Conservation (phyloP, 176 grass and related monocot genomes). For the Carex parvula region DNA sequence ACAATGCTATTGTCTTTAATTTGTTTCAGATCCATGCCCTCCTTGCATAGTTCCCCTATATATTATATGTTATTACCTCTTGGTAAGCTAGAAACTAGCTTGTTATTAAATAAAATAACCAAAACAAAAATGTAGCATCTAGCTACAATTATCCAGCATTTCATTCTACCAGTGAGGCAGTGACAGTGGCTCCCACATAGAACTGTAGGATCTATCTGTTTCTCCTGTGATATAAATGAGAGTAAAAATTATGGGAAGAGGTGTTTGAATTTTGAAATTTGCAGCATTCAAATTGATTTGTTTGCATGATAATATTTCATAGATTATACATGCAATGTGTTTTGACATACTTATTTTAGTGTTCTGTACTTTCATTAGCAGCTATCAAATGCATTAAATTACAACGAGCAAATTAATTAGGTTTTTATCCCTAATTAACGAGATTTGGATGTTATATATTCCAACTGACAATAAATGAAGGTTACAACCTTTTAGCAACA, state of each 20-base stretch:
- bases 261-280: not conserved
- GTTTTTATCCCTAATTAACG: not conserved
- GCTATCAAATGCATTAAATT: not conserved
- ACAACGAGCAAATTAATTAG: not conserved
- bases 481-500: not conserved
- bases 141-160: not conserved
- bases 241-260: not conserved
- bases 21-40: conserved; percentile 3
- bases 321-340: not conserved
- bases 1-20: not conserved
- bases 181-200: not conserved
- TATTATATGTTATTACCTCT: not conserved
- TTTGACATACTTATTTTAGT: not conserved
- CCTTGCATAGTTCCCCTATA: not conserved
- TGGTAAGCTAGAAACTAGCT: not conserved
- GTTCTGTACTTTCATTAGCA: not conserved
- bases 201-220: not conserved
- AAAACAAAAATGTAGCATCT: not conserved
- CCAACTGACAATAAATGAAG: conserved; percentile 3
- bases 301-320: not conserved
- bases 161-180: not conserved
- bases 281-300: not conserved
- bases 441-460: not conserved
- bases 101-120: not conserved
- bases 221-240: not conserved